Base-by-base conservation (phyloP, 2,329 filamentous ascomycete species). In the Microthyrium microscopicum region DNA sequence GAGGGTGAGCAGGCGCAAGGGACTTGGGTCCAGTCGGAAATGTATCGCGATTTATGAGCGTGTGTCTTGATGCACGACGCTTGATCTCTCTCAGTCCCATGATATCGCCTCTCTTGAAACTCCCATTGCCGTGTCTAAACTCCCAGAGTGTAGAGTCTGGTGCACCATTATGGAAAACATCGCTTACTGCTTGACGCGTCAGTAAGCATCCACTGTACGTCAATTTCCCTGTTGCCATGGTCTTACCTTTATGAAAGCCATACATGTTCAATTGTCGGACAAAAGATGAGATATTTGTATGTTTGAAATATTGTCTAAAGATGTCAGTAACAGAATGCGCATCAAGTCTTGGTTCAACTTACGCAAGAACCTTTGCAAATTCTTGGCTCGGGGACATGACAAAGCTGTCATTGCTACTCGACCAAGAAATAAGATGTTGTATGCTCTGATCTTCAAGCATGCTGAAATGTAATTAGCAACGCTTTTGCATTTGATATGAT, bases 261-360 rank as follows among this genome's bases (percentile, higher is more conserved):
- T 98, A 98, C 89, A 98, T 98, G 53, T 98, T 98, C 32, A 98
- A 61, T 58, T 98, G 89, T 31, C 89, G 74, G 31, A 98, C 89
- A 54, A 98, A 98, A 1, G 89, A 95, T 8, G 89, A 95, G 40
- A 95, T 93, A 51, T 98, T 98, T 45, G 87, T 98, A 54, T 98
- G 89, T 51, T 98, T 98, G 56, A 98, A 98, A 53, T 98, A 98
- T 71, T 92, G 84, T 35, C 87, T 93, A 47, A 41, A 39, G 24
- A 33, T 40, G 42, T 45, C 41, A 46, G 41, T 39, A 45, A 50
- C 40, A 46, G 46, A 45, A 45, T 47, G 44, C 39, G 35, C 40
- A 33, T 39, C 40, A 29, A 33, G 45, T 37, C 44, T 45, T 46
- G 35, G 44, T 42, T 39, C 39, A 29, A 74, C 79, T 56, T 70